Conservation (phyloP, 768 basidiomycete genomes). For the Rhizopogon vinicolor region DNA sequence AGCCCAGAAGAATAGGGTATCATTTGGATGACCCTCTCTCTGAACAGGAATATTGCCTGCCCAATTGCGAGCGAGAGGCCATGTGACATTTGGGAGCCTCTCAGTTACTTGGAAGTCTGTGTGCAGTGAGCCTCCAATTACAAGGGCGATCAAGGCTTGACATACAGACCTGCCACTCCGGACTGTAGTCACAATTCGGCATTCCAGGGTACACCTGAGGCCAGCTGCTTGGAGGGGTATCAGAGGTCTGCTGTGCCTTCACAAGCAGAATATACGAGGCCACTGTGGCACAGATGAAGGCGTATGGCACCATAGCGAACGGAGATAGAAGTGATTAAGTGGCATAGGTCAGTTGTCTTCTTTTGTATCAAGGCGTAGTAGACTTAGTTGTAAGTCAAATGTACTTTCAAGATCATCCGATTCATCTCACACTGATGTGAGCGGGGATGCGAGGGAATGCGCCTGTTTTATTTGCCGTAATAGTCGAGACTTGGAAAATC, state of each 20-base stretch:
- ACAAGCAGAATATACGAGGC: slow-evolving; percentile 4
- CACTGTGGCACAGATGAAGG: slow-evolving; percentile 4
- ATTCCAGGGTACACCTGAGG: slow-evolving; percentile 40
- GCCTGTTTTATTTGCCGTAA: background rate
- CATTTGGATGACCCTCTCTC: slow-evolving; percentile 53
- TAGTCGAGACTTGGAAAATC: too few relatives aligned
- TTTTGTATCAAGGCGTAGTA: background rate
- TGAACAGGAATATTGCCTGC: slow-evolving; percentile 64
- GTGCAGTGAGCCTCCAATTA: background rate
- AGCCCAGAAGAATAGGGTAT: slow-evolving; percentile 64
- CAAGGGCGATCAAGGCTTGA: background rate
- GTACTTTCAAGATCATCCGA: background rate
- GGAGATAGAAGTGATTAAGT: slow-evolving; percentile 5
- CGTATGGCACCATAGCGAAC: slow-evolving; percentile 16
- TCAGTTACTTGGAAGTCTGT: slow-evolving; percentile 58
- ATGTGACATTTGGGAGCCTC: slow-evolving; percentile 56
- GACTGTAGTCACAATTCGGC: slow-evolving; percentile 42
- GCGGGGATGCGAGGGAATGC: background rate
- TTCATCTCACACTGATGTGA: slow-evolving; percentile 11
- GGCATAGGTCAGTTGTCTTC: background rate
- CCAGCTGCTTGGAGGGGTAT: slow-evolving; percentile 26
- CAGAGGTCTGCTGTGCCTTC: slow-evolving; percentile 17
- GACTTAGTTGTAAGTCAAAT: background rate
- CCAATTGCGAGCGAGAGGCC: slow-evolving; percentile 44
- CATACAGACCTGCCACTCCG: slow-evolving; percentile 61